Evolutionary conservation across 2,329 filamentous ascomycete genomes (phyloP), one percentile per base, ranked within the genome.

Genomic region (Balansia obtecta): DNA sequence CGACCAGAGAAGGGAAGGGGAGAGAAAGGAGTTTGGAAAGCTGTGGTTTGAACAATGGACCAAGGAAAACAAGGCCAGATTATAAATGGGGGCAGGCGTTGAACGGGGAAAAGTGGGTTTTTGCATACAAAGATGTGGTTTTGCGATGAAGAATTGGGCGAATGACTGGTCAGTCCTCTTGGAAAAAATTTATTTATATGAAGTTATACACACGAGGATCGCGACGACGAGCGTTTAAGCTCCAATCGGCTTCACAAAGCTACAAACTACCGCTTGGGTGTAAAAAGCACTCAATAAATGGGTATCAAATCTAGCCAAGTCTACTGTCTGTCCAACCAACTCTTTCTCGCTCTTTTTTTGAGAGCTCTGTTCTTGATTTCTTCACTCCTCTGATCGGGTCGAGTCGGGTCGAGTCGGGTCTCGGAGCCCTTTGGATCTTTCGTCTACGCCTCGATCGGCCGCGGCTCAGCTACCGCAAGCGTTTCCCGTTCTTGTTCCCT

Each of bases 11-110:
- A 65, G 60, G 46, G 72, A 71, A 52, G 63, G 64, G 3, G 68
- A 69, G 56, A 66, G 71, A 48, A 60, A 64, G 58, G 70, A 68
- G 59, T 72, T 68, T 54, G 67, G 67, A 43, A 67, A 62, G 60
- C 66, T 68, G 56, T 74, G 79, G 48, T 69, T 71, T 53, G 68
- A 72, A 56, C 74, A 75, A 67, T 74, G 73, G 67, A 60, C 68
- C 45, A 67, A 66, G 53, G 68, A 66, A 38, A 68, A 61, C 50
- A 66, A 66, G 51, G 58, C 69, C 20, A 71, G 69, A 63, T 50
- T 71, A 48, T 70, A 58, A 53, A 38, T 20, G 27, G 27, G 33
- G 27, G 27, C 27, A 27, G 27, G 12, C 12, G 39, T 47, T 30
- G 16, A 6, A n/a, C 15, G 7, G 27, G 45, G 12, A 33, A 40